Percentiles rank a stretch among this genome's conserved stretches.
Evolutionary conservation across 2,329 filamentous ascomycete genomes (phyloP).

Genomic region (Dactylellina sp.): DNA sequence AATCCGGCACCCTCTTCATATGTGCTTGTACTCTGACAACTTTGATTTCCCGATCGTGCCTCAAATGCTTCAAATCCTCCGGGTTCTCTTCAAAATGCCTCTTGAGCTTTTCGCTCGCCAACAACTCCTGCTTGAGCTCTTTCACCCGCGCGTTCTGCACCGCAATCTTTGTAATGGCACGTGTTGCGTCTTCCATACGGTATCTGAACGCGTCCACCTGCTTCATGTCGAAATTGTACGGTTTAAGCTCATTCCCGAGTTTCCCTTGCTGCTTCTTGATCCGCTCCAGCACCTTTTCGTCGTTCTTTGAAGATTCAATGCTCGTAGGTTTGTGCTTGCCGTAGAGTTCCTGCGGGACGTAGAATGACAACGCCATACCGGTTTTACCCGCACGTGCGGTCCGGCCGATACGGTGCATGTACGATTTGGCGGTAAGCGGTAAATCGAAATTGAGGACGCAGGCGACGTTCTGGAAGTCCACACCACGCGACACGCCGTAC

Average conservation of each 20-base stretch:
- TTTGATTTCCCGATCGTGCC: constrained; percentile 88
- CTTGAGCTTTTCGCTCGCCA: constrained; percentile 94
- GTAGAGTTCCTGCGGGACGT: constrained; percentile 82
- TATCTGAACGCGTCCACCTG: constrained; percentile 95
- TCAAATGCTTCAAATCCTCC: constrained; percentile 83
- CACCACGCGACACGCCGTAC: constrained; percentile 93
- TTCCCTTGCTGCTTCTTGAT: constrained; percentile 83
- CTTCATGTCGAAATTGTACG: constrained; percentile 94
- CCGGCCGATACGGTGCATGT: constrained; percentile 95
- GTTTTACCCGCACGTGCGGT: constrained; percentile 91
- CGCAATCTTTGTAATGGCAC: constrained; percentile 88
- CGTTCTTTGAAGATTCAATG: constrained; percentile 78
- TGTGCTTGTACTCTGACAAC: constrained; percentile 87
- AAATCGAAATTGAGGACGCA: constrained; percentile 98
- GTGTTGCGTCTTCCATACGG: constrained; percentile 89
- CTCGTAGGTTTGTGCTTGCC: constrained; percentile 90
- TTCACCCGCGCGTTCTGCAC: constrained; percentile 89
- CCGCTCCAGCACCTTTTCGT: constrained; percentile 84
- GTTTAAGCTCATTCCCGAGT: constrained; percentile 82
- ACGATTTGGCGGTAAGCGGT: constrained; percentile 86
- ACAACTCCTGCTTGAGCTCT: constrained; percentile 86
- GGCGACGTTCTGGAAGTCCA: constrained; percentile 95
- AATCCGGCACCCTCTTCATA: constrained; percentile 93
- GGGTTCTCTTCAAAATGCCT: constrained; percentile 98
- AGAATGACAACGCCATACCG: constrained; percentile 96